Conservation (phyloP, 2,329 filamentous ascomycete genomes). For the Hawksworthiomyces lignivorus region DNA sequence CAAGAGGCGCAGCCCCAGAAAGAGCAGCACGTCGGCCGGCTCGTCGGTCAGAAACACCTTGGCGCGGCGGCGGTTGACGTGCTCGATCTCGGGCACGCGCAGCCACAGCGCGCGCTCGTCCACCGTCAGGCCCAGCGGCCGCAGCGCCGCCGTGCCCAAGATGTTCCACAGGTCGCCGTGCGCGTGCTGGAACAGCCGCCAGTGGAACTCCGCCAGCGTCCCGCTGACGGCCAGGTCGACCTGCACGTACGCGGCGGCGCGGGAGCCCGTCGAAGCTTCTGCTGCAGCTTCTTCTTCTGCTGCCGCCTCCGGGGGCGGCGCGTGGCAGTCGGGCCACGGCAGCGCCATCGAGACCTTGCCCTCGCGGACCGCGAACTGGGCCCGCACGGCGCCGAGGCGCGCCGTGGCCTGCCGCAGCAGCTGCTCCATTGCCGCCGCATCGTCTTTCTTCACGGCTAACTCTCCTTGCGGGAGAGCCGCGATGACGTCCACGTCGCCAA, state of each 20-base stretch:
- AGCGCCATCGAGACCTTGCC: conserved; percentile 44
- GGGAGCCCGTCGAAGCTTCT: background rate
- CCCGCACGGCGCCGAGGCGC: conserved; percentile 36
- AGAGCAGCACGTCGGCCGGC: conserved; percentile 47
- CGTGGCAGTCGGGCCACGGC: conserved; percentile 36
- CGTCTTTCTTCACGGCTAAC: background rate
- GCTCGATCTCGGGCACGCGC: conserved; percentile 61
- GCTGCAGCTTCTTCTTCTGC: background rate
- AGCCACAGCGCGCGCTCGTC: conserved; percentile 58
- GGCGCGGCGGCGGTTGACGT: conserved; percentile 44
- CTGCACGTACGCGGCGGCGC: conserved; percentile 45
- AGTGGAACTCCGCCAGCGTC: conserved; percentile 38
- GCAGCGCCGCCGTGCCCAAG: conserved; percentile 56
- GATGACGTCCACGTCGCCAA: conserved; percentile 69
- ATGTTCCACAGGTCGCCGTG: conserved; percentile 67
- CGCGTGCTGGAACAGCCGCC: conserved; percentile 59
- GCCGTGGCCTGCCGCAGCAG: background rate
- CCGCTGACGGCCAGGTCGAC: conserved; percentile 57
- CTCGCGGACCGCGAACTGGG: conserved; percentile 20
- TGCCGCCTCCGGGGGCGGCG: conserved; percentile 11
- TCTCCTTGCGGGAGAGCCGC: conserved; percentile 30
- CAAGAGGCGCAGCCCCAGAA: conserved; percentile 49
- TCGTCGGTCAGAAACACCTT: conserved; percentile 54
- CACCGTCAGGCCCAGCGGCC: conserved; percentile 57
- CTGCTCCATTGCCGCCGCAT: background rate